Evolutionary conservation across 768 basidiomycete genomes (phyloP).

Genomic region (Boletales sp.): DNA sequence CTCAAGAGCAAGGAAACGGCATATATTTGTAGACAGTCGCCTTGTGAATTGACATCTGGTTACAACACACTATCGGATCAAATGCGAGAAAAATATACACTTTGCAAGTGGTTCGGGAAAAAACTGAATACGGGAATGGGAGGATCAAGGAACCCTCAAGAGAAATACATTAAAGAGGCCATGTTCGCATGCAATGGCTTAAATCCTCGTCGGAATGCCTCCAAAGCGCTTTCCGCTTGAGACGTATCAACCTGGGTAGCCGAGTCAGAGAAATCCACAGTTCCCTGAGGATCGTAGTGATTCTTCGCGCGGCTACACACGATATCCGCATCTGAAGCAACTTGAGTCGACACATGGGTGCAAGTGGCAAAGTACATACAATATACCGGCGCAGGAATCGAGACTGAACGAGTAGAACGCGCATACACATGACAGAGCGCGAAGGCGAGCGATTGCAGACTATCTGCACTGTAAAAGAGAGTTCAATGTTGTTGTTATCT

Average conservation of each 20-base stretch:
- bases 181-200: constrained; percentile 53
- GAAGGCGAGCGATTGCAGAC: constrained; percentile 67
- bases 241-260: constrained; percentile 45
- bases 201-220: constrained; percentile 51
- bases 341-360: not conserved
- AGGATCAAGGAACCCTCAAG: constrained; percentile 18
- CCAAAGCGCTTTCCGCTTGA: constrained; percentile 40
- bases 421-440: constrained; percentile 81
- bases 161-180: constrained; percentile 58
- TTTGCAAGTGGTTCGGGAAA: not conserved
- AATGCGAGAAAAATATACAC: not conserved
- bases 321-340: constrained; percentile 63
- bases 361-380: constrained; percentile 42
- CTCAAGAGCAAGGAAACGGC: constrained; percentile 13
- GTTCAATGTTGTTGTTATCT: constrained; percentile 5
- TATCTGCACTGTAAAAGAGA: constrained; percentile 46
- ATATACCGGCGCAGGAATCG: constrained; percentile 80
- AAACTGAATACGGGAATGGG: no score
- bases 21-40: constrained; percentile 24
- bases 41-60: not conserved
- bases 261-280: constrained; percentile 57
- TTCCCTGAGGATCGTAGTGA: constrained; percentile 66
- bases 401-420: constrained; percentile 75
- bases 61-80: not conserved
- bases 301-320: constrained; percentile 77